A percentile compares a stretch with the other conserved stretches of the same genome.
Evolutionary conservation across 192 early-diverging fungal species (phyloP).

Genomic region (Coemansia sp.): DNA sequence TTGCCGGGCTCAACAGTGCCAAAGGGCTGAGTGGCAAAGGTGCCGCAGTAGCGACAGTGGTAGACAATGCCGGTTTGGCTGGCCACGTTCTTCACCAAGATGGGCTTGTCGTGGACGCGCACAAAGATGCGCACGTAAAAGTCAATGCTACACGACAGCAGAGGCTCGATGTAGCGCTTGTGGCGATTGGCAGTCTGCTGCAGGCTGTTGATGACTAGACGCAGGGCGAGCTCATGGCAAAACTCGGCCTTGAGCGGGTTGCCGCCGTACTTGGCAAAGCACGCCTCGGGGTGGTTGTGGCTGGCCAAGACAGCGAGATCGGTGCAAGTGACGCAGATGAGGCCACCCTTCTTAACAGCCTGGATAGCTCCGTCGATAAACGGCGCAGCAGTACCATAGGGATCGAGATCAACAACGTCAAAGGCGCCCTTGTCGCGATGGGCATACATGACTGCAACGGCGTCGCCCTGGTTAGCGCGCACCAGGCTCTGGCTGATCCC

Average conservation of each 20-base stretch:
- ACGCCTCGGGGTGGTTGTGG: constrained; percentile 80
- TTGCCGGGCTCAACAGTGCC: constrained; percentile 60
- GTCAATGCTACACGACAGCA: constrained; percentile 93
- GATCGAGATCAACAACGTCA: constrained; percentile 93
- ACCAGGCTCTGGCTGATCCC: constrained; percentile 70
- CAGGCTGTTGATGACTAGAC: constrained; percentile 81
- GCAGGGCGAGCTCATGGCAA: constrained; percentile 94
- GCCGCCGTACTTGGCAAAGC: constrained; percentile 94
- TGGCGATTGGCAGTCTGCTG: constrained; percentile 84
- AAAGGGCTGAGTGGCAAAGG: constrained; percentile 70
- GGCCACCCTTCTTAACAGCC: constrained; percentile 84
- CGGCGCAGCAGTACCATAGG: constrained; percentile 93
- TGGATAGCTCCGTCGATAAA: constrained; percentile 96
- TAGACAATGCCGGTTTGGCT: constrained; percentile 83
- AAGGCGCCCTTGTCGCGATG: constrained; percentile 62
- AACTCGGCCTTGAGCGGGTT: constrained; percentile 84
- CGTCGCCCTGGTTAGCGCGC: constrained; percentile 80
- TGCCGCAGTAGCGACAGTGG: constrained; percentile 80
- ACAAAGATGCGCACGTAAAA: constrained; percentile 98
- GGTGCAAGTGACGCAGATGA: constrained; percentile 97
- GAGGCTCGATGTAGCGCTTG: constrained; percentile 78
- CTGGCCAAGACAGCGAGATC: constrained; percentile 94
- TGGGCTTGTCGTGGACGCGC: constrained; percentile 72
- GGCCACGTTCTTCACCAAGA: constrained; percentile 71
- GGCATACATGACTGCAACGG: constrained; percentile 70